Conservation (phyloP, 1,139 yeast genomes). For the Yamadazyma diddensiae region DNA sequence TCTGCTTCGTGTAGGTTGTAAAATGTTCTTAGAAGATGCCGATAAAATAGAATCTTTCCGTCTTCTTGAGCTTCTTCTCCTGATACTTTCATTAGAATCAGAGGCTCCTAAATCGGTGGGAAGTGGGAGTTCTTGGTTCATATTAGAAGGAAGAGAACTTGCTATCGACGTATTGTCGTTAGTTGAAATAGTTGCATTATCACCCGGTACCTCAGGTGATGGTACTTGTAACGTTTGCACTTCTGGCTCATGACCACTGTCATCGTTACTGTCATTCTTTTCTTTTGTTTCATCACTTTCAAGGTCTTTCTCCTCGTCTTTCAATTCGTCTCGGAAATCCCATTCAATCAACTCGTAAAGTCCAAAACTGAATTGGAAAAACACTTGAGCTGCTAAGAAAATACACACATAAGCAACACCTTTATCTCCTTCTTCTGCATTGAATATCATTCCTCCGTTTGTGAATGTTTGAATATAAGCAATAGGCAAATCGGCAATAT, state of each 20-base stretch:
- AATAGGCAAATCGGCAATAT: conserved; percentile 82
- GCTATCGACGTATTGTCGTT: no score
- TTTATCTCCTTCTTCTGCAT: conserved; percentile 56
- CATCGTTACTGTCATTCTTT: background rate
- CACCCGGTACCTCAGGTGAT: no score
- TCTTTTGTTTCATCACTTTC: conserved; percentile 1
- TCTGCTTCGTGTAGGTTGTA: conserved; percentile 26
- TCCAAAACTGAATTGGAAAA: conserved; percentile 75
- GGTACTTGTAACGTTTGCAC: conserved; percentile 3
- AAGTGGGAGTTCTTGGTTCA: conserved; percentile 10
- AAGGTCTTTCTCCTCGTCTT: conserved; percentile 12
- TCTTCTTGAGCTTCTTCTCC: conserved; percentile 8
- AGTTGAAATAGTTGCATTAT: no score
- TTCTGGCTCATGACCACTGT: background rate
- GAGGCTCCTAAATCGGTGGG: conserved; percentile 11
- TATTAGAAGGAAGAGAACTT: conserved; percentile 2
- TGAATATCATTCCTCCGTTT: conserved; percentile 56
- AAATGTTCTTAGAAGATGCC: conserved; percentile 9
- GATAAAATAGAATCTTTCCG: conserved; percentile 14
- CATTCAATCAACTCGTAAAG: conserved; percentile 66
- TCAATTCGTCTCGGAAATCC: conserved; percentile 51
- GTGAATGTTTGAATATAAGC: conserved; percentile 84
- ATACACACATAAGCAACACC: conserved; percentile 89
- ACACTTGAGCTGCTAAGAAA: conserved; percentile 66
- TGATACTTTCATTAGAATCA: conserved; percentile 3